Percentiles rank a stretch among this genome's conserved stretches.
These are phyloP conservation scores for Naegleria fowleri DNA, from an alignment of 208 protist species.

Conservation along the genomic window DNA sequence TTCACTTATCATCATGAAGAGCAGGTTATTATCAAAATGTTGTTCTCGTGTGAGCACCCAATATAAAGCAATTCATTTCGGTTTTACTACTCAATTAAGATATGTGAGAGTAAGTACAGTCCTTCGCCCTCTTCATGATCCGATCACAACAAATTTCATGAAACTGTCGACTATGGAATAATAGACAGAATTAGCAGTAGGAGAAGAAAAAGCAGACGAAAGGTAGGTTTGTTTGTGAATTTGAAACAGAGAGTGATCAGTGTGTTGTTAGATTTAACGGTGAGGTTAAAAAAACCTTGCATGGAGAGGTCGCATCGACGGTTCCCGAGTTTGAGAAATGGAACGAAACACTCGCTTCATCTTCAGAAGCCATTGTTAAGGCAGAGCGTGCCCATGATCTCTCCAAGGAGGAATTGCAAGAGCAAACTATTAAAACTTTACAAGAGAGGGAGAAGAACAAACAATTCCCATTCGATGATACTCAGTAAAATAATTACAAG, in stretches of 20 bases:
- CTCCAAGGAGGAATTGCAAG: not conserved
- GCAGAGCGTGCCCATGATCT: not conserved
- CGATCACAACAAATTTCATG: too few species aligned
- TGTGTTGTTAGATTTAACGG: not conserved
- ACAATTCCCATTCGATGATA: not conserved
- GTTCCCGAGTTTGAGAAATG: not conserved
- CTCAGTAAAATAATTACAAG: too few species aligned
- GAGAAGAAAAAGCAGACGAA: too few species aligned
- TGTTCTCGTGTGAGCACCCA: too few species aligned
- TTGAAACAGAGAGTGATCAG: too few species aligned
- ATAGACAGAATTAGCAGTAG: too few species aligned
- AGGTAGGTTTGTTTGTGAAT: too few species aligned
- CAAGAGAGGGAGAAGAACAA: not conserved
- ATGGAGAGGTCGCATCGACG: not conserved
- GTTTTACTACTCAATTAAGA: not conserved
- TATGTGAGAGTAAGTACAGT: not conserved
- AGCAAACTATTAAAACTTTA: not conserved
- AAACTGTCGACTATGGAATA: too few species aligned
- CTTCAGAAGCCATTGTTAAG: not conserved
- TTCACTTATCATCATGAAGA: too few species aligned
- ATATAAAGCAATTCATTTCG: too few species aligned
- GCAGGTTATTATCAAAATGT: too few species aligned
- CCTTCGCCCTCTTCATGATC: too few species aligned
- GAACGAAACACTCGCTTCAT: not conserved
- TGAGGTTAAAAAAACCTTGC: not conserved